Conservation (phyloP, 176 grass and related monocot genomes). For the Rhynchospora tenuis region DNA sequence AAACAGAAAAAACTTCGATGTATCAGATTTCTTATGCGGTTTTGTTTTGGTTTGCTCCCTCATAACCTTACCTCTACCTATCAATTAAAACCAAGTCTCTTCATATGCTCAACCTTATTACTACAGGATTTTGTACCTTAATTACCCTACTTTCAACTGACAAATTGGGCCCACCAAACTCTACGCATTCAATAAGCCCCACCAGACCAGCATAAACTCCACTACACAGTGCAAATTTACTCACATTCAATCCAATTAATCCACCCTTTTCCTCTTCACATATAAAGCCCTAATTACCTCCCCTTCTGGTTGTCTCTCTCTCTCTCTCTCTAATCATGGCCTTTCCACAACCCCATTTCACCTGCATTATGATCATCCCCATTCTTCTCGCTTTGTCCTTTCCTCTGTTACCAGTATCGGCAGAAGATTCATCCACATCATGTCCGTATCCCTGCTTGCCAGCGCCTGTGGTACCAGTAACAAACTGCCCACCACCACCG, state of each 20-base stretch:
- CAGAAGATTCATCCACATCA: neutral
- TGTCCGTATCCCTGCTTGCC: constrained; percentile 15
- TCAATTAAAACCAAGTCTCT: neutral
- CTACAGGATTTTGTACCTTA: no score
- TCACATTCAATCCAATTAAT: constrained; percentile 12
- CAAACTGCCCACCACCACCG: neutral
- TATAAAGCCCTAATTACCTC: neutral
- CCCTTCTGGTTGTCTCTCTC: neutral
- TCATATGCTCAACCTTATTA: neutral
- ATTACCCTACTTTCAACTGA: neutral
- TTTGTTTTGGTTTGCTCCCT: neutral
- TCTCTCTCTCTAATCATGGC: neutral
- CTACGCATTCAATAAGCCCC: neutral
- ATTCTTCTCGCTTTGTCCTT: neutral
- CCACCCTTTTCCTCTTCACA: neutral
- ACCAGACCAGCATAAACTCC: neutral
- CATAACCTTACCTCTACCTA: neutral
- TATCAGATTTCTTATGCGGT: neutral
- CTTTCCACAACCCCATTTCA: neutral
- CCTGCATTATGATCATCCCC: neutral
- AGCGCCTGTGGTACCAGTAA: constrained; percentile 8
- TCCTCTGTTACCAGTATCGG: neutral
- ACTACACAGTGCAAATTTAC: constrained; percentile 1
- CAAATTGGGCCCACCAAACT: neutral
- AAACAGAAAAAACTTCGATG: neutral